A percentile compares a stretch with the other conserved stretches of the same genome.
phyloP scores from a whole-genome alignment of 208 protist genomes.

The Acanthamoeba castellanii region DNA sequence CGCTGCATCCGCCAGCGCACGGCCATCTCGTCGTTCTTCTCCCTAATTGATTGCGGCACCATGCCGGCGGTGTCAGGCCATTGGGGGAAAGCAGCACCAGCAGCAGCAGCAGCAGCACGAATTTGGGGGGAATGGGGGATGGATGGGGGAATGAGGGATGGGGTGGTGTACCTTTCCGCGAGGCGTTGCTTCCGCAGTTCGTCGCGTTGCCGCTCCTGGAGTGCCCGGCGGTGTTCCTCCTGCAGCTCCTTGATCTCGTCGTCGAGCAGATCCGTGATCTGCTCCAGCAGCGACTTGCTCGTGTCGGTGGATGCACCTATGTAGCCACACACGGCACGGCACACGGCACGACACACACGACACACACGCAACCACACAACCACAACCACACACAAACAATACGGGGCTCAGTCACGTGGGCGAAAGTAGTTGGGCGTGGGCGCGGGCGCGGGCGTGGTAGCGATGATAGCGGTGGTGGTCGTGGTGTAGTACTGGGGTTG shows the following conservation, averaged over 20 bases:
- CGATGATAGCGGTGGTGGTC: no score
- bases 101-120: no score
- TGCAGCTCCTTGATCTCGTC: slow-evolving; percentile 43
- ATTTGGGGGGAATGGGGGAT: not conserved
- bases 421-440: no score
- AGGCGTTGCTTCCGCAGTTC: not conserved
- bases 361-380: no score
- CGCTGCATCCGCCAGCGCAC: not conserved
- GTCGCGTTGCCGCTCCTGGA: not conserved
- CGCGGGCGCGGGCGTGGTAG: no score
- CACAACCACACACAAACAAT: no score
- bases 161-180: not conserved
- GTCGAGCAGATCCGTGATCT: not conserved
- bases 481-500: not conserved
- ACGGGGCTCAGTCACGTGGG: no score
- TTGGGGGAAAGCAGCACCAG: no score
- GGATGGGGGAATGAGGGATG: not conserved
- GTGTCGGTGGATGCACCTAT: not conserved
- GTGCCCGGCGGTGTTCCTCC: not conserved
- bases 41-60: not conserved
- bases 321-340: no score
- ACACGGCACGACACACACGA: no score
- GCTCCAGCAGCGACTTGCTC: not conserved
- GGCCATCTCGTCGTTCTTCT: not conserved
- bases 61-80: no score